These are phyloP conservation scores for Russula earlei DNA, from an alignment of 768 basidiomycete genomes.

Conservation along the genomic window DNA sequence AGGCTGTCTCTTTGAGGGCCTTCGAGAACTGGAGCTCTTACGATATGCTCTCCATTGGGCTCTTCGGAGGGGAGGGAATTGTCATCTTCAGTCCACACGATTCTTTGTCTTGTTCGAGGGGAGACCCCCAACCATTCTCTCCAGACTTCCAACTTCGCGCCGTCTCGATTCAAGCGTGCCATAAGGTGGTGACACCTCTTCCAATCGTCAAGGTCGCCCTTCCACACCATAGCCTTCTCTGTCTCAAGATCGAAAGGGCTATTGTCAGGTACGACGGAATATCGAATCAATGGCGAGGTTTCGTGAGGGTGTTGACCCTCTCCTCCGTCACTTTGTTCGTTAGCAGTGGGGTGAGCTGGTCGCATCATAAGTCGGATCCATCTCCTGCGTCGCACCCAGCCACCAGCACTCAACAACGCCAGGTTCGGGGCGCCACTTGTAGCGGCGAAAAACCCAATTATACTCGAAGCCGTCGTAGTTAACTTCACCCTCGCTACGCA, in stretches of 20 bases:
- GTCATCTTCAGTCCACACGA: constrained; percentile 42
- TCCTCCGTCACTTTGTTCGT: not conserved
- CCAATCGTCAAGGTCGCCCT: constrained; percentile 53
- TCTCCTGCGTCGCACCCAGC: constrained; percentile 68
- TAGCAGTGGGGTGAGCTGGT: constrained; percentile 30
- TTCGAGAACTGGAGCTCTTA: not conserved
- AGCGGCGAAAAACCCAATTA: constrained; percentile 64
- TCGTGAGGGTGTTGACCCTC: not conserved
- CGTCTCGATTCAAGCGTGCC: constrained; percentile 49
- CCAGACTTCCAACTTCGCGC: constrained; percentile 72
- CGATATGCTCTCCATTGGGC: not conserved
- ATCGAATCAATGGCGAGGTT: not conserved
- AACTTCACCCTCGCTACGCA: constrained; percentile 71
- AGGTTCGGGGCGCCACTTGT: constrained; percentile 55
- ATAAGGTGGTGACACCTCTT: constrained; percentile 43
- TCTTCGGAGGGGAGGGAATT: constrained; percentile 21
- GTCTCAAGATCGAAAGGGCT: constrained; percentile 3
- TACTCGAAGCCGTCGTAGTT: constrained; percentile 83
- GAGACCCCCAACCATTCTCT: constrained; percentile 51
- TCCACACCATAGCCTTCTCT: constrained; percentile 36
- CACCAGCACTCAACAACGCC: constrained; percentile 51
- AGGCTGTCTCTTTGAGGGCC: constrained; percentile 31
- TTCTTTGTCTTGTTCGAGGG: constrained; percentile 26
- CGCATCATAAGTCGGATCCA: constrained; percentile 83
- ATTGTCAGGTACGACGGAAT: not conserved